These are phyloP conservation scores for Calycina herbarum DNA, from an alignment of 2,329 filamentous ascomycete species.

Conservation along the genomic window DNA sequence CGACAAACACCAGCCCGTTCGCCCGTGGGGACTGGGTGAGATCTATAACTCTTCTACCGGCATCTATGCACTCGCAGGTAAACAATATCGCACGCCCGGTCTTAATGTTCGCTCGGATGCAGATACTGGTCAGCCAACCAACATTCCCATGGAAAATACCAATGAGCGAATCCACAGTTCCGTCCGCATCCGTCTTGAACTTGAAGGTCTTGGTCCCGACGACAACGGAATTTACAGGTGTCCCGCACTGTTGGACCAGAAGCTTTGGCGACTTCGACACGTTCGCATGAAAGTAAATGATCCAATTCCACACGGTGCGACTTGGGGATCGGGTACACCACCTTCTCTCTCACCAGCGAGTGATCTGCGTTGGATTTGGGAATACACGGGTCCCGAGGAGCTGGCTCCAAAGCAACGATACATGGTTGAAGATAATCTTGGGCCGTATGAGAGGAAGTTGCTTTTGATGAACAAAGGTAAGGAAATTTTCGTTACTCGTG, in stretches of 20 bases:
- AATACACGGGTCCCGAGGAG: constrained; percentile 48
- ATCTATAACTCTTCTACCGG: constrained; percentile 37
- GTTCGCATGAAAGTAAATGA: constrained; percentile 29
- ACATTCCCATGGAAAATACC: constrained; percentile 41
- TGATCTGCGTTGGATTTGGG: constrained; percentile 53
- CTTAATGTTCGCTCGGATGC: constrained; percentile 42
- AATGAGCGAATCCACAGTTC: constrained; percentile 41
- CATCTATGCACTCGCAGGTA: constrained; percentile 47
- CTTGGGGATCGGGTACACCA: constrained; percentile 31
- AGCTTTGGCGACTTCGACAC: constrained; percentile 30
- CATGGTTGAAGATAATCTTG: constrained; percentile 55
- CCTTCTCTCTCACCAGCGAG: constrained; percentile 35
- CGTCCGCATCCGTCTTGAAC: constrained; percentile 40
- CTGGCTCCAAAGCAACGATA: constrained; percentile 44
- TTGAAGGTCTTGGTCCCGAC: constrained; percentile 38
- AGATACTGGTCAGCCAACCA: constrained; percentile 40
- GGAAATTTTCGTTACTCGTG: constrained; percentile 1
- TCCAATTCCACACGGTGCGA: constrained; percentile 40
- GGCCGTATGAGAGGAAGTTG: constrained; percentile 53
- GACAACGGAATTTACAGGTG: constrained; percentile 47
- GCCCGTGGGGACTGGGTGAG: constrained; percentile 39
- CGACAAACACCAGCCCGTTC: constrained; percentile 46
- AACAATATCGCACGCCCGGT: constrained; percentile 38
- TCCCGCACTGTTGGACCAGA: constrained; percentile 39
- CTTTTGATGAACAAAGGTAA: constrained; percentile 42